These are phyloP conservation scores for Epichloe bromicola DNA, from an alignment of 2,329 filamentous ascomycete species.

Conservation along the genomic window DNA sequence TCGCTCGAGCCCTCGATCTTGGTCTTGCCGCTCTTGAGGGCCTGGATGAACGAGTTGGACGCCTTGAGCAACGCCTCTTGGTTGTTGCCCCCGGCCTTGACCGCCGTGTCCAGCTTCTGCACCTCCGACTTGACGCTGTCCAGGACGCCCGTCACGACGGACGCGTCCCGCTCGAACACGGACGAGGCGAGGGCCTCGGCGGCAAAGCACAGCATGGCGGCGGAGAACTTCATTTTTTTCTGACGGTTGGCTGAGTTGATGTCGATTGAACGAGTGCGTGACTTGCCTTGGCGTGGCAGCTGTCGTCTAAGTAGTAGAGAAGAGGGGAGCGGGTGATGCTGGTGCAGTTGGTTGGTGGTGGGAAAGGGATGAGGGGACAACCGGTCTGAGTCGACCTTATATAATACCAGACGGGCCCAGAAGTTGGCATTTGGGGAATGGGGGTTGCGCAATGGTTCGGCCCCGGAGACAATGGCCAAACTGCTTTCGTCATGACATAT, in stretches of 20 bases:
- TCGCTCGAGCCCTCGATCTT: slow-evolving; percentile 5
- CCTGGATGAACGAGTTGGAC: slow-evolving; percentile 9
- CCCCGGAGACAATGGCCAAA: too few relatives aligned
- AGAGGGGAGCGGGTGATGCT: background rate
- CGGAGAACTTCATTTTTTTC: background rate
- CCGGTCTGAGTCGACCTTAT: background rate
- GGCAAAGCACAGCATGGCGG: background rate
- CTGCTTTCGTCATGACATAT: too few relatives aligned
- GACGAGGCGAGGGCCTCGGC: background rate
- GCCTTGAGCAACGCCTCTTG: slow-evolving; percentile 8
- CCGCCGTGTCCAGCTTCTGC: slow-evolving; percentile 10
- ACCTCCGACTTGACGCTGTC: slow-evolving; percentile 6
- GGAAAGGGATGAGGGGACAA: too few relatives aligned
- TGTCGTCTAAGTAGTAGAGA: background rate
- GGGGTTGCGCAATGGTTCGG: too few relatives aligned
- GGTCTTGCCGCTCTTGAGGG: slow-evolving; percentile 8
- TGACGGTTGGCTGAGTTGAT: background rate
- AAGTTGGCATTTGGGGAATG: too few relatives aligned
- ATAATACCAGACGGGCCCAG: background rate
- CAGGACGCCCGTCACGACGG: slow-evolving; percentile 7
- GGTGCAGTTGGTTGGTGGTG: too few relatives aligned
- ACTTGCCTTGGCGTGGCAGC: background rate
- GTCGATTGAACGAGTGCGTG: background rate
- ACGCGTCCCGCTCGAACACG: slow-evolving; percentile 4
- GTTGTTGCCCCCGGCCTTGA: slow-evolving; percentile 12